phyloP scores from a whole-genome alignment of 495 filamentous ascomycete species.

The Entonaema liquescens region DNA sequence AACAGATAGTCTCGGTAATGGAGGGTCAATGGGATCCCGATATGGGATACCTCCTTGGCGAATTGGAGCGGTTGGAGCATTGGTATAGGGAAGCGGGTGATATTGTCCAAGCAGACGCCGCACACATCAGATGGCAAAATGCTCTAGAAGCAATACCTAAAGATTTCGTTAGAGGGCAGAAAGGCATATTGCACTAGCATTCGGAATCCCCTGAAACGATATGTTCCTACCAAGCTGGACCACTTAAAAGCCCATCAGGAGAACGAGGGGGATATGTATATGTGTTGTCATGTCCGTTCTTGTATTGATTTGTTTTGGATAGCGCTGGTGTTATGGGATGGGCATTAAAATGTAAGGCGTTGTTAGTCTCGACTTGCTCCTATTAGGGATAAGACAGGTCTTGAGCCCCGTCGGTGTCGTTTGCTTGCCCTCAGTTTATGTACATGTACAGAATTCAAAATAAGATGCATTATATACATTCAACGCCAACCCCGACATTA shows the following conservation, averaged over 20 bases:
- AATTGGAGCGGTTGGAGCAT: slow-evolving; percentile 41
- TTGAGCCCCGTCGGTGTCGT: background rate
- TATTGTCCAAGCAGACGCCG: slow-evolving; percentile 26
- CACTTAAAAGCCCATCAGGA: background rate
- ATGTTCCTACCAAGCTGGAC: background rate
- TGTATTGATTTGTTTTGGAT: slow-evolving; percentile 15
- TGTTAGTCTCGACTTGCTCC: slow-evolving; percentile 6
- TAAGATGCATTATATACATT: background rate
- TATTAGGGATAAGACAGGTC: slow-evolving; percentile 33
- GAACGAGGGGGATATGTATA: background rate
- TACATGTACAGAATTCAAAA: slow-evolving; percentile 10
- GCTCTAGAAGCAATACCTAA: slow-evolving; percentile 43
- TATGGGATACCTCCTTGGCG: slow-evolving; percentile 44
- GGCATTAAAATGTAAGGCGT: slow-evolving; percentile 1
- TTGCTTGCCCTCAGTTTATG: slow-evolving; percentile 5
- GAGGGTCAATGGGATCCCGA: slow-evolving; percentile 46
- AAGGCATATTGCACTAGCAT: slow-evolving; percentile 30
- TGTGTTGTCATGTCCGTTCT: background rate
- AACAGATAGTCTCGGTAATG: slow-evolving; percentile 37
- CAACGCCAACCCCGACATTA: background rate
- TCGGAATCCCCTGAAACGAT: background rate
- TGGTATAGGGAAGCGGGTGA: slow-evolving; percentile 46
- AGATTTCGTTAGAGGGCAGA: slow-evolving; percentile 33
- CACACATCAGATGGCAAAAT: slow-evolving; percentile 33
- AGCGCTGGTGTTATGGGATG: slow-evolving; percentile 32